Percentiles rank a stretch among this genome's conserved stretches.
Evolutionary conservation across 192 early-diverging fungal genomes (phyloP).

Genomic region (Backusella morwellensis): DNA sequence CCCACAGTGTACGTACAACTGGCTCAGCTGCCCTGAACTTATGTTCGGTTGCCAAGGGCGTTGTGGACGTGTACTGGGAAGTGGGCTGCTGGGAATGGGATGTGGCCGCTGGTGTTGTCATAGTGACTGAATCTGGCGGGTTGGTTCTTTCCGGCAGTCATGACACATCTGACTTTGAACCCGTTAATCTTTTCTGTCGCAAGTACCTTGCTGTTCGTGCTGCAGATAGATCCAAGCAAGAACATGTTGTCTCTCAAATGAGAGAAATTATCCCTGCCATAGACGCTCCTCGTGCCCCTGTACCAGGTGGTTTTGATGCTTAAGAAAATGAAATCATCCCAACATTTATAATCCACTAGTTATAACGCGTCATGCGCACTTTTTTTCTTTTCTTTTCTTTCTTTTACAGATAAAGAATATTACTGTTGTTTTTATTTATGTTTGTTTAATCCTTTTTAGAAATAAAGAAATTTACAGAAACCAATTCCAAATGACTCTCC

Average conservation of each 20-base stretch:
- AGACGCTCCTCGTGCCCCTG: conserved; percentile 39
- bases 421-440: neutral
- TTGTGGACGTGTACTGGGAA: conserved; percentile 91
- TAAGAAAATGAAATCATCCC: neutral
- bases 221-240: conserved; percentile 47
- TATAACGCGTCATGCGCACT: neutral
- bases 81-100: conserved; percentile 80
- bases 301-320: conserved; percentile 27
- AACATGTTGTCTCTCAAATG: conserved; percentile 53
- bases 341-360: neutral
- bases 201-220: conserved; percentile 53
- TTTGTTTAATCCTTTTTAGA: neutral
- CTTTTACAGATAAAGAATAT: neutral
- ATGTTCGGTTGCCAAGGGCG: conserved; percentile 78
- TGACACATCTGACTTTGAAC: conserved; percentile 30
- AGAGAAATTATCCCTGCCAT: conserved; percentile 60
- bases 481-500: conserved; percentile 40
- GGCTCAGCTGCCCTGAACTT: conserved; percentile 82
- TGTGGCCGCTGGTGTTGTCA: conserved; percentile 82
- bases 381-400: neutral
- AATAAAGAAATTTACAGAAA: conserved; percentile 51
- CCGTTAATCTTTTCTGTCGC: conserved; percentile 48
- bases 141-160: conserved; percentile 59
- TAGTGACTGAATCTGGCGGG: conserved; percentile 86
- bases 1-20: conserved; percentile 71